Conservation (phyloP, 768 basidiomycete genomes). For the Aureoboletus auriporus region DNA sequence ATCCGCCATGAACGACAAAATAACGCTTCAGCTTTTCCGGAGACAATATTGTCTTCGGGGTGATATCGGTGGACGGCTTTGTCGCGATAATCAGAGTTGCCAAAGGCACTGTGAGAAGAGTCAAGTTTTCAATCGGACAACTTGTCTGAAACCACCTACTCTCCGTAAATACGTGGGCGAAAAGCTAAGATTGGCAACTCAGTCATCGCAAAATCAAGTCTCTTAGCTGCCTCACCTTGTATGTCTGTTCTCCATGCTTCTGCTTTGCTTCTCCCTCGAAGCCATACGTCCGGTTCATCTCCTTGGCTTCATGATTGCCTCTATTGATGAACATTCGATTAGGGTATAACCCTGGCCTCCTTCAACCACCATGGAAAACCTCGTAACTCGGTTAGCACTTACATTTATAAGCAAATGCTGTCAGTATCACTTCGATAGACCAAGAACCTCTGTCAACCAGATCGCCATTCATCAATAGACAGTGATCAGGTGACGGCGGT, state of each 20-base stretch:
- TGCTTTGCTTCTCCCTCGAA: conserved; percentile 96
- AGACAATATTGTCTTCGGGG: conserved; percentile 63
- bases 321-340: conserved; percentile 88
- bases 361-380: conserved; percentile 9
- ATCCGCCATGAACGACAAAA: conserved; percentile 93
- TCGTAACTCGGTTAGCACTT: conserved; percentile 21
- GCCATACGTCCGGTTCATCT: conserved; percentile 94
- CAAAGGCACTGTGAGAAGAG: conserved; percentile 66
- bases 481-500: conserved; percentile 80
- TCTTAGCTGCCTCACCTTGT: conserved; percentile 54
- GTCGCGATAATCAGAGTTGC: conserved; percentile 82
- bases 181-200: conserved; percentile 50
- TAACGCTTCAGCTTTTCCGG: conserved; percentile 81
- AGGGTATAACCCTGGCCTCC: conserved; percentile 80
- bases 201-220: not conserved
- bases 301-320: conserved; percentile 95
- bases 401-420: conserved; percentile 96
- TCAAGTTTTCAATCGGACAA: conserved; percentile 4
- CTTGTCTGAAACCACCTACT: conserved; percentile 42
- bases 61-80: conserved; percentile 41
- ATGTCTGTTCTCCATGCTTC: conserved; percentile 93
- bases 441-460: conserved; percentile 97
- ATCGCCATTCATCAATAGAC: conserved; percentile 89
- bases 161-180: conserved; percentile 89
- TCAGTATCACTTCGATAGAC: conserved; percentile 90